Percentiles rank a stretch among this genome's conserved stretches.
Conservation (phyloP, 495 filamentous ascomycete genomes). For the Corynascus novoguineensis region DNA sequence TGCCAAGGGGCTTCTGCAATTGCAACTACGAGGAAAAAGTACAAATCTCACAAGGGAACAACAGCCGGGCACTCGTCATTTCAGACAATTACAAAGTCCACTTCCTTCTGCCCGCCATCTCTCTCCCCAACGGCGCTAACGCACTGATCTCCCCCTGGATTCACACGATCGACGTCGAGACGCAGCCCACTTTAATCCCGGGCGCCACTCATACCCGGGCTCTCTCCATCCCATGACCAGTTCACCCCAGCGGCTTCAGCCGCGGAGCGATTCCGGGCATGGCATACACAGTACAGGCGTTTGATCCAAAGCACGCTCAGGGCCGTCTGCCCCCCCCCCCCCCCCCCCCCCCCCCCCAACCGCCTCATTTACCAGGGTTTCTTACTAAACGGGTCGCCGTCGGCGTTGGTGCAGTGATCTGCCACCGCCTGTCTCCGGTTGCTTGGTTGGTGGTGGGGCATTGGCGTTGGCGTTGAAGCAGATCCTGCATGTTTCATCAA, state of each 20-base stretch:
- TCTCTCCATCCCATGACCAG: not conserved
- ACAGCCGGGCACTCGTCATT: no score
- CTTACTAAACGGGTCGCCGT: no score
- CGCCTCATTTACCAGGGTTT: no score
- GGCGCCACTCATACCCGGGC: no score
- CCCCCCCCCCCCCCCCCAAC: not conserved
- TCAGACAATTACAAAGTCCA: not conserved
- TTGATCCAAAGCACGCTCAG: not conserved
- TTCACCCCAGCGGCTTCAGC: not conserved
- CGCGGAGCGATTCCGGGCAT: constrained; percentile 17
- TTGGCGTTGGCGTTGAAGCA: not conserved
- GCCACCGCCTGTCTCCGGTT: not conserved
- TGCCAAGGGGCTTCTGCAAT: no score
- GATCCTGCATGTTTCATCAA: not conserved
- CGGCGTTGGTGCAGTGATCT: not conserved
- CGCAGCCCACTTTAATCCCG: constrained; percentile 8
- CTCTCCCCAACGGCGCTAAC: not conserved
- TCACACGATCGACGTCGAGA: constrained; percentile 1
- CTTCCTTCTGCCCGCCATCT: no score
- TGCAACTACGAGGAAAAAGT: no score
- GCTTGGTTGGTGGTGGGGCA: no score
- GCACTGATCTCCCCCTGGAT: not conserved
- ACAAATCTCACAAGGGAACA: no score
- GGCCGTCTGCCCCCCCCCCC: no score
- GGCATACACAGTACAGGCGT: not conserved